Evolutionary conservation across 108 stramenopile genomes (phyloP), one percentile per base, ranked within the genome.

Genomic region (Fragilaria crotonensis): DNA sequence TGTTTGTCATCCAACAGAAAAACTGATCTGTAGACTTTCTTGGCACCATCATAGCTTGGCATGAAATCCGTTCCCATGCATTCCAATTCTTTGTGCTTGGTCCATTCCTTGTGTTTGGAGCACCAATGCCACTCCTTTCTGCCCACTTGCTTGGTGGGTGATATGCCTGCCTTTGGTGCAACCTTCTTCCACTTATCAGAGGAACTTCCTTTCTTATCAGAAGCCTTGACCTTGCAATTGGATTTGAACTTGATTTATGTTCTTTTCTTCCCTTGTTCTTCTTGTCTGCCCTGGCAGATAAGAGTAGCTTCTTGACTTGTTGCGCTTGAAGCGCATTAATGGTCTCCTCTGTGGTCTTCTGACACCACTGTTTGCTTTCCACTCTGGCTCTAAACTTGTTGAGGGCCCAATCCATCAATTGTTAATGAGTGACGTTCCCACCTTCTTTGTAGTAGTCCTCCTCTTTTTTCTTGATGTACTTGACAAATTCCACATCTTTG

Each of bases 261-360:
- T 14, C 36, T 41, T 11, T 41, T 41, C 14, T 41, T 41, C 11
- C 36, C 11, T 14, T 14, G 7, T 7, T 11, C 14, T 41, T 41
- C 36, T 41, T 11, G 14, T 41, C 36, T 41, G 36, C 7, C 36
- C 14, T 41, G 36, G 7, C 14, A 14, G 36, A 41, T 41, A 11
- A 14, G 36, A 41, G 7, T 14, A 41, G 14, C 11, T 41, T 14
- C 36, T 41, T 41, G 36, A 41, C 36, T 41, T 41, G n/a, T n/a
- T n/a, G 36, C 14, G 62, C 62, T 28, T 52, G 18, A 19, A 77
- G 70, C 4, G 76, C 76, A 0, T 68, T 14, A n/a, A 77, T 68
- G 25, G 60, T 31, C 30, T 63, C 23, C 17, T 66, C 36, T 3
- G 30, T 33, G 17, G 59, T 32, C 3, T 30, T 44, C 2, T 18